Evolutionary conservation across 2,329 filamentous ascomycete genomes (phyloP), one percentile per base, ranked within the genome.

Genomic region (Nemania abortiva): DNA sequence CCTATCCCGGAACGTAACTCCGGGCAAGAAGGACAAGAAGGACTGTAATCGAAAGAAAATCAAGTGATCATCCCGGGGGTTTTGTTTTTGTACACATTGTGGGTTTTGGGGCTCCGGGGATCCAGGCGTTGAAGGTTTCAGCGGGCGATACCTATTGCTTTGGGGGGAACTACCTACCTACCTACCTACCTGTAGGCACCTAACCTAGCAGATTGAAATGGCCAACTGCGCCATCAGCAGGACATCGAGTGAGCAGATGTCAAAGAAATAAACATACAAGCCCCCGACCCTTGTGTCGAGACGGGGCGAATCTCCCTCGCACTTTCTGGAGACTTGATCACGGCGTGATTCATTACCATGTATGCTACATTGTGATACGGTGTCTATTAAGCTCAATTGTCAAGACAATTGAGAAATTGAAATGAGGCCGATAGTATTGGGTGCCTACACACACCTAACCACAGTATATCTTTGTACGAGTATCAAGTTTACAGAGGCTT

Each of bases 1-100:
- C 76, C 24, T 75, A 77, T 42, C 74, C 76, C 0, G 76, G 75
- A 55, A 70, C 70, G 68, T 72, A 15, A 65, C 10, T 18, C 18
- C 24, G 34, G 18, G 18, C 15, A 10, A 18, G 47, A 11, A 56
- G 18, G 10, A 20, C 20, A 49, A 6, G 7, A 18, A 11, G 37
- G 37, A 3, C 11, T 13, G 3, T 42, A 42, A 13, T 42, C 13
- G 37, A 15, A 53, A 15, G 22, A 29, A 53, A 4, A 4, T 31
- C n/a, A n/a, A n/a, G n/a, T n/a, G n/a, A n/a, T n/a, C n/a, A n/a
- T n/a, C n/a, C n/a, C n/a, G n/a, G n/a, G n/a, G n/a, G n/a, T 15
- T 34, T 47, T 37, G 55, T 24, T 55, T n/a, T 42, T 63, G 29
- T 61, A 61, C 61, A 49, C 56, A 66, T 55, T 10, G 22, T 59